Percentiles rank a stretch among this genome's conserved stretches.
These are phyloP conservation scores for Dichomitus squalens DNA, from an alignment of 1,284 basidiomycete genomes.

Conservation along the genomic window DNA sequence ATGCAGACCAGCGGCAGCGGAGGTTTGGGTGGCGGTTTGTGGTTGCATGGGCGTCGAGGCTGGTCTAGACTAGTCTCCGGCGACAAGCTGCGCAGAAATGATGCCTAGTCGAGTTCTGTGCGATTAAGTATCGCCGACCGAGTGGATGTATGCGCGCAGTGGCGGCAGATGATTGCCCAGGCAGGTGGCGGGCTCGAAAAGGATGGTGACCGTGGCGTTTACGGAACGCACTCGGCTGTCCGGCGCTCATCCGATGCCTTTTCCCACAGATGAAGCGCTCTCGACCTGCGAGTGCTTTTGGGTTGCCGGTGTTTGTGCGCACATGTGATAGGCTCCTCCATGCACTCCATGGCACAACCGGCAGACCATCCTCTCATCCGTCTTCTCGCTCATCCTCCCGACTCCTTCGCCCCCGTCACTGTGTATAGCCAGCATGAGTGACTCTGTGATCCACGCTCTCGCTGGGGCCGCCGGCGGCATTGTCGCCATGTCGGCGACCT, in stretches of 20 bases:
- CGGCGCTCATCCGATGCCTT: not conserved
- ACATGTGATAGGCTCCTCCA: constrained; percentile 10
- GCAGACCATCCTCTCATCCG: not conserved
- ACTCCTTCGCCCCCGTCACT: not conserved
- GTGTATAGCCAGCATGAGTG: constrained; percentile 45
- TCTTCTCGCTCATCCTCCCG: not conserved
- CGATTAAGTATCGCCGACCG: not conserved
- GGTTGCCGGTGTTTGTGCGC: constrained; percentile 3
- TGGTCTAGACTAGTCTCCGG: not conserved
- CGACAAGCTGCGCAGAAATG: not conserved
- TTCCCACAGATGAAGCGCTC: not conserved
- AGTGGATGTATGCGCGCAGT: not conserved
- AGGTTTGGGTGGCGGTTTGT: not conserved
- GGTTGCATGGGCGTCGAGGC: not conserved
- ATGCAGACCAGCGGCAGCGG: not conserved
- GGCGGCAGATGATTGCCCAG: not conserved
- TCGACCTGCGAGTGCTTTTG: no score
- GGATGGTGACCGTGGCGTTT: no score
- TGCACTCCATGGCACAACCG: not conserved
- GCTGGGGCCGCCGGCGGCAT: constrained; percentile 93
- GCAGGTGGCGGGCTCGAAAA: not conserved
- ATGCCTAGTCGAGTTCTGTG: not conserved
- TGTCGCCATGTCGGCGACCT: constrained; percentile 84
- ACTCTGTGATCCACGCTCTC: constrained; percentile 87
- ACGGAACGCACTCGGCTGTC: no score